Evolutionary conservation across 768 basidiomycete species (phyloP), one percentile per base, ranked within the genome.

Genomic region (Boletus pseudopeckii): DNA sequence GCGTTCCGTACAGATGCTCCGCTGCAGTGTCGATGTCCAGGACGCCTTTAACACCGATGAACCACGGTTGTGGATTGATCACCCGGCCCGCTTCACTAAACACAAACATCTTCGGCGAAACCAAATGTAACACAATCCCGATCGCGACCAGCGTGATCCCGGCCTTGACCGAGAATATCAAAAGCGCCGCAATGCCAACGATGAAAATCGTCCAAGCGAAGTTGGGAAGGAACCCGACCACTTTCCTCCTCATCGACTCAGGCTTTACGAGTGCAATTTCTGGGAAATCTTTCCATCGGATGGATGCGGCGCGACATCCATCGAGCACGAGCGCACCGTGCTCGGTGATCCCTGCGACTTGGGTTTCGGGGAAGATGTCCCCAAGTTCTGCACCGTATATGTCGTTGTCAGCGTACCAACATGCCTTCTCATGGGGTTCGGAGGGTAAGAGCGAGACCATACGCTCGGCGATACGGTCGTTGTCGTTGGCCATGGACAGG

Each of bases 401-500:
- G 42, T 63, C 61, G 17, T 56, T 41, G 7, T 63, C 62, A 9
- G 62, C 41, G 18, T 63, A 63, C 62, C 62, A 63, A 22, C 61
- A 53, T 7, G 58, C 54, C 0, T 22, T 14, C 11, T 9, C 18
- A 11, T 32, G 18, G 15, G 56, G 52, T 2, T 11, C 15, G 13
- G 34, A 15, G 2, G 62, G 62, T 2, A 63, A 47, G 28, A 63
- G 50, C 6, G 62, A 63, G 5, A 63, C 52, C 62, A 63, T 63
- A 7, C 62, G 58, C 44, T 63, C 62, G 2, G 53, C 58, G 18
- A 63, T 59, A 10, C 62, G 61, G 26, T 63, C 61, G 14, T 37
- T 63, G 41, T 63, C 62, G 42, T 63, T 63, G 28, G 62, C 62
- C 62, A 63, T 63, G 7, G 62, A 63, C 9, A 63, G 37, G 5